Evolutionary conservation across 179 eudicot genomes (phyloP).

Genomic region (Camellia oleifera): DNA sequence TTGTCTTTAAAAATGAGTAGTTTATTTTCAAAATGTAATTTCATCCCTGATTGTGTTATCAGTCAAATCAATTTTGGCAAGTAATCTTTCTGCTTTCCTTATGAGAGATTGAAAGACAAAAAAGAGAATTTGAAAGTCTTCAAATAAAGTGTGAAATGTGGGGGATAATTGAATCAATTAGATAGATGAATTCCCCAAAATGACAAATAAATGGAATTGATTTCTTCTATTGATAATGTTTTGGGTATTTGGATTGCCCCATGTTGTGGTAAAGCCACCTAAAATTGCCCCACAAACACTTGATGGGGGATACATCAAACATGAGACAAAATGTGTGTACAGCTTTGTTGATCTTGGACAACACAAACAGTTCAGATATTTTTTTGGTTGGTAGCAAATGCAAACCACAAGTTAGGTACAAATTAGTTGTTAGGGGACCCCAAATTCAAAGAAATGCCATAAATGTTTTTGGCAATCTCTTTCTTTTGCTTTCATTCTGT

Average conservation of each 20-base stretch:
- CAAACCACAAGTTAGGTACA: slow-evolving; percentile 38
- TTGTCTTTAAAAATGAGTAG: too few species aligned
- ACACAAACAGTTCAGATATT: slow-evolving; percentile 28
- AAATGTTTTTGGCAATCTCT: slow-evolving; percentile 29
- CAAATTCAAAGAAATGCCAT: slow-evolving; percentile 25
- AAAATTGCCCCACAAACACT: not conserved
- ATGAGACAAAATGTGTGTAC: slow-evolving; percentile 11
- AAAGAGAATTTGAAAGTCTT: too few species aligned
- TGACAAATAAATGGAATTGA: not conserved
- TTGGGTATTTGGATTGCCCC: not conserved
- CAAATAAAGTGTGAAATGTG: not conserved
- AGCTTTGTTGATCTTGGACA: slow-evolving; percentile 5
- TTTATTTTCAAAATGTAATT: too few species aligned
- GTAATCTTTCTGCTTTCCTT: too few species aligned
- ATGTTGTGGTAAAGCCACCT: slow-evolving; percentile 12
- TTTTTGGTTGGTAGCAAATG: slow-evolving; percentile 26
- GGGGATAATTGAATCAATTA: not conserved
- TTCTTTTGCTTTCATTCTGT: slow-evolving; percentile 24
- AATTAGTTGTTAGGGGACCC: slow-evolving; percentile 28
- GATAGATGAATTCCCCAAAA: not conserved
- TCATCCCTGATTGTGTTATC: too few species aligned
- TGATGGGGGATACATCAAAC: slow-evolving; percentile 4
- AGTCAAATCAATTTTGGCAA: too few species aligned
- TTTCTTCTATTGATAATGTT: not conserved
- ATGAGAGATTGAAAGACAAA: too few species aligned